These are phyloP conservation scores for Mortierella sp. DNA, from an alignment of 371 early-diverging fungal genomes.

Conservation along the genomic window DNA sequence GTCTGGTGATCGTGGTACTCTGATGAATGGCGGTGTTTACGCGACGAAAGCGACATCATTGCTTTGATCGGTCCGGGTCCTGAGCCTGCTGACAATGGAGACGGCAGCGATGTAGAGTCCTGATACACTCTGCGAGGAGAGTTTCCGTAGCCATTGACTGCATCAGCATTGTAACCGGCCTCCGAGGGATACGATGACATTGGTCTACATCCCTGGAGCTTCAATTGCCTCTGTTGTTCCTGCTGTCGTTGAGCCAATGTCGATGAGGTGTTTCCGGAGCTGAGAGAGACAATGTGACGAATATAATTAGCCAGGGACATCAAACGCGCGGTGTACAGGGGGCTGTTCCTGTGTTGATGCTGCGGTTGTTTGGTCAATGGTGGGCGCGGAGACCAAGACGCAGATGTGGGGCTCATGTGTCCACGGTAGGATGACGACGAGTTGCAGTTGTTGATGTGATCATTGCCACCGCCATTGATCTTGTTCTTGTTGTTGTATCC, in stretches of 20 bases:
- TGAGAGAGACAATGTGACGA: slow-evolving; percentile 44
- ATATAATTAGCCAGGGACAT: slow-evolving; percentile 52
- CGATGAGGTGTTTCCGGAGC: slow-evolving; percentile 25
- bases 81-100: slow-evolving; percentile 17
- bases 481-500: no score
- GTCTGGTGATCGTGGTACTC: slow-evolving; percentile 31
- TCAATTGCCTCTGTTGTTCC: slow-evolving; percentile 5
- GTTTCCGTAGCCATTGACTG: background rate
- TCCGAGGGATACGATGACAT: background rate
- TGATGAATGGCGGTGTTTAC: slow-evolving; percentile 24
- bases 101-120: slow-evolving; percentile 8
- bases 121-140: background rate
- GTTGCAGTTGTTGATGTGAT: no score
- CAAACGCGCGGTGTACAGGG: slow-evolving; percentile 27
- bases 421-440: no score
- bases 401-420: background rate
- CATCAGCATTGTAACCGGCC: no score
- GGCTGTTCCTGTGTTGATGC: slow-evolving; percentile 13
- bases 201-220: slow-evolving; percentile 6
- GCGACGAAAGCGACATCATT: slow-evolving; percentile 13
- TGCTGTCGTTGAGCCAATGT: slow-evolving; percentile 11
- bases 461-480: no score
- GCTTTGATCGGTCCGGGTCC: slow-evolving; percentile 46
- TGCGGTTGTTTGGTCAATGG: background rate
- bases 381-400: slow-evolving; percentile 4